Evolutionary conservation across 192 early-diverging fungal genomes (phyloP).

Genomic region (Backusella parvicylindrica): DNA sequence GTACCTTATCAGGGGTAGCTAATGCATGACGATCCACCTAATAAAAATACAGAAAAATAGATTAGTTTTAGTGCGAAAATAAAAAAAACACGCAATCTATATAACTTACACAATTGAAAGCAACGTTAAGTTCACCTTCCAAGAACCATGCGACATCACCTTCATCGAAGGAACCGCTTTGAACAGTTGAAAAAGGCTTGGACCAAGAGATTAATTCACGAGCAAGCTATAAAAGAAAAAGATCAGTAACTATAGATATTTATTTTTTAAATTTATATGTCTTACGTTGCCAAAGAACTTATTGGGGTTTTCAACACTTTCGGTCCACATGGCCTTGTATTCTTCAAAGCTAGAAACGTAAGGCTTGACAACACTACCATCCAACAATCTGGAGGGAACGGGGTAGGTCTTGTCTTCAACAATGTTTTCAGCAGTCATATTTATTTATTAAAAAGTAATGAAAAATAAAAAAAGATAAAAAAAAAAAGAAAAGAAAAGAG

Average conservation of each 20-base stretch:
- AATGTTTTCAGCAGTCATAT: constrained; percentile 8
- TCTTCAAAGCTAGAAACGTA: constrained; percentile 69
- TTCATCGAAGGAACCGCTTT: constrained; percentile 68
- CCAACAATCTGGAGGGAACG: constrained; percentile 64
- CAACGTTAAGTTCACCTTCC: constrained; percentile 86
- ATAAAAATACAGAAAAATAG: background rate
- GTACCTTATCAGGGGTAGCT: constrained; percentile 64
- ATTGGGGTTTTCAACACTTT: constrained; percentile 76
- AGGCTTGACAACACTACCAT: constrained; percentile 56
- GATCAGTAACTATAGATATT: background rate
- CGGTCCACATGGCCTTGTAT: constrained; percentile 78
- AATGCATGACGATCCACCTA: constrained; percentile 83
- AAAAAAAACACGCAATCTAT: background rate
- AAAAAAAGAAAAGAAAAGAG: background rate
- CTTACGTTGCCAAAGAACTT: constrained; percentile 81
- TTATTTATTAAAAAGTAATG: background rate
- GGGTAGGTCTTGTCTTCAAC: constrained; percentile 26
- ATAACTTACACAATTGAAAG: constrained; percentile 82
- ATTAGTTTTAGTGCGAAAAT: background rate
- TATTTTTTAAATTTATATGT: background rate
- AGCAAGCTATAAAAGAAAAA: constrained; percentile 50
- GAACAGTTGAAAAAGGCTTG: constrained; percentile 71
- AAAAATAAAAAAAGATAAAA: background rate
- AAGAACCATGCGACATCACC: constrained; percentile 95
- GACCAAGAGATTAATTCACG: constrained; percentile 78